Percentiles rank a stretch among this genome's conserved stretches.
Conservation (phyloP, 2,329 filamentous ascomycete genomes). For the Fusarium armeniacum region DNA sequence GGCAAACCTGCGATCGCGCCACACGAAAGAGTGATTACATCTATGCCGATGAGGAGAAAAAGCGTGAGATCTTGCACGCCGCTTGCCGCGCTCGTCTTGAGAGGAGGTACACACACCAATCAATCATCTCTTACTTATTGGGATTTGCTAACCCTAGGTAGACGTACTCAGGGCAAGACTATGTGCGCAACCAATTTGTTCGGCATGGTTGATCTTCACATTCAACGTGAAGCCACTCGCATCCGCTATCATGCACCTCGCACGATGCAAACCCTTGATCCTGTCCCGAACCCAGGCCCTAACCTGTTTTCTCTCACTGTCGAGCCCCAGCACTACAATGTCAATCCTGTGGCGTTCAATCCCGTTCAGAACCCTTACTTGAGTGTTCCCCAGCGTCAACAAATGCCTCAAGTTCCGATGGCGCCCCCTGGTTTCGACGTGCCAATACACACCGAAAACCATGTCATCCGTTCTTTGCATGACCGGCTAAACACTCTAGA, state of each 20-base stretch:
- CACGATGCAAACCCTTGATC: not conserved
- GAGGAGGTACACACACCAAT: conserved; percentile 24
- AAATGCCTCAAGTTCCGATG: not conserved
- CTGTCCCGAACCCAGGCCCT: not conserved
- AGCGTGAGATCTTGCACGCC: conserved; percentile 24
- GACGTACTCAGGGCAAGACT: conserved; percentile 21
- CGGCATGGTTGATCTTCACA: conserved; percentile 42
- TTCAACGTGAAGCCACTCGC: conserved; percentile 32
- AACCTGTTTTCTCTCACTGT: not conserved
- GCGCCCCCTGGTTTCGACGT: not conserved
- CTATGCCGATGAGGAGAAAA: not conserved
- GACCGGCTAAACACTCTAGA: not conserved
- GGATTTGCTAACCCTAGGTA: not conserved
- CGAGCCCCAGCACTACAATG: not conserved
- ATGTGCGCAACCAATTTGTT: conserved; percentile 30
- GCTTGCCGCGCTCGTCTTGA: conserved; percentile 18
- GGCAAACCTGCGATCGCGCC: conserved; percentile 45
- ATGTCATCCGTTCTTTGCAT: not conserved
- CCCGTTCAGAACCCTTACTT: not conserved
- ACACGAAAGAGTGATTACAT: conserved; percentile 32
- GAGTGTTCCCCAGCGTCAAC: not conserved
- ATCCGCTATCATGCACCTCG: conserved; percentile 6
- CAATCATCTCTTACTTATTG: too few relatives aligned
- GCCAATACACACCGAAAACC: not conserved
- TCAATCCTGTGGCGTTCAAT: not conserved